Evolutionary conservation across 441 rosid genomes (phyloP).

Genomic region (Adansonia grandidieri): DNA sequence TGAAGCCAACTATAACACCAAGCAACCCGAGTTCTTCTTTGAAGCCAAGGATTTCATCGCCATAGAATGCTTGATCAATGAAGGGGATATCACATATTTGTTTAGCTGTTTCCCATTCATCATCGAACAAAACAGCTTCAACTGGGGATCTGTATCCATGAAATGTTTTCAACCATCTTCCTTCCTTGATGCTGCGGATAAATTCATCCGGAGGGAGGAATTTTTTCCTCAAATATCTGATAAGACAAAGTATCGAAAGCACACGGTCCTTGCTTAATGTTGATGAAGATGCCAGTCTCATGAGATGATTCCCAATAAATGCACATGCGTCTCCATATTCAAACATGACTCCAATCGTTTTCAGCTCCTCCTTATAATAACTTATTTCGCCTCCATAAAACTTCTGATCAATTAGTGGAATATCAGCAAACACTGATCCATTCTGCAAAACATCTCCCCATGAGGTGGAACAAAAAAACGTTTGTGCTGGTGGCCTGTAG

Average conservation of each 20-base stretch:
- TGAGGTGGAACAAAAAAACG: constrained; percentile 52
- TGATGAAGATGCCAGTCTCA: constrained; percentile 48
- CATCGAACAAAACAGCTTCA: constrained; percentile 50
- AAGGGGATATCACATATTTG: constrained; percentile 61
- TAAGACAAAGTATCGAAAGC: constrained; percentile 58
- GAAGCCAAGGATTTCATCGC: constrained; percentile 42
- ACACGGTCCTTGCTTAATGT: constrained; percentile 41
- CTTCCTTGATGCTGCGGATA: constrained; percentile 40
- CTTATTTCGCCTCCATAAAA: constrained; percentile 55
- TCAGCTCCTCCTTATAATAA: constrained; percentile 47
- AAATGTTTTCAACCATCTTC: constrained; percentile 55
- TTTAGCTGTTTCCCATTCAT: constrained; percentile 57
- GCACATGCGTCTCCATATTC: constrained; percentile 54
- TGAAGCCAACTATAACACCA: constrained; percentile 51
- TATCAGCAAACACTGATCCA: constrained; percentile 55
- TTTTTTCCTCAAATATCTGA: constrained; percentile 47
- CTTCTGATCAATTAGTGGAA: constrained; percentile 60
- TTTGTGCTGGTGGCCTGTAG: constrained; percentile 62
- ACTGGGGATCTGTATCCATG: constrained; percentile 48
- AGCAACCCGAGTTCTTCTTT: constrained; percentile 56
- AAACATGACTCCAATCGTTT: constrained; percentile 60
- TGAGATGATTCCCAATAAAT: constrained; percentile 56
- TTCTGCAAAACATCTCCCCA: constrained; percentile 66
- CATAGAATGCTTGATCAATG: constrained; percentile 48
- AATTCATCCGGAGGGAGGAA: constrained; percentile 46